Evolutionary conservation across 257 asterid genomes (phyloP).

Genomic region (Solanum rostratum): DNA sequence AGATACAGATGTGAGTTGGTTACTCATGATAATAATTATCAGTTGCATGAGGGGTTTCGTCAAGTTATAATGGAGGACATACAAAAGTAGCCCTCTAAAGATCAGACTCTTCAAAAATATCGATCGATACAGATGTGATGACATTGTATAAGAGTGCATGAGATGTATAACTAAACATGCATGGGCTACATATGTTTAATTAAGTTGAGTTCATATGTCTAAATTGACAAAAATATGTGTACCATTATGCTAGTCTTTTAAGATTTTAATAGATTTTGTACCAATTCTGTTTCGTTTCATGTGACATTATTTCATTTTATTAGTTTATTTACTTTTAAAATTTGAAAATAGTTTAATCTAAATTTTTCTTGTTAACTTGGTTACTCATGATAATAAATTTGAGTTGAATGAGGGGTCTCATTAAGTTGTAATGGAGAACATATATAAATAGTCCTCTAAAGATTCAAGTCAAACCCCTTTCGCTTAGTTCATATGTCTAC

Average conservation of each 20-base stretch:
- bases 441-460: neutral
- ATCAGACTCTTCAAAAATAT: neutral
- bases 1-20: constrained; percentile 10
- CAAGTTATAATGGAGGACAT: neutral
- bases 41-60: neutral
- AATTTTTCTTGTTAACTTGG: neutral
- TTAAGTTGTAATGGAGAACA: neutral
- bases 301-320: neutral
- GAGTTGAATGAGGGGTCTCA: neutral
- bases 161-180: neutral
- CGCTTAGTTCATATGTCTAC: too few relatives aligned
- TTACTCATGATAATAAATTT: neutral
- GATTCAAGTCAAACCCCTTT: too few relatives aligned
- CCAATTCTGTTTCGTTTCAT: neutral
- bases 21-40: constrained; percentile 4
- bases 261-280: neutral
- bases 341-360: neutral
- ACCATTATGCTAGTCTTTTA: neutral
- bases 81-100: neutral
- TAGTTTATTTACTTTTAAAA: neutral
- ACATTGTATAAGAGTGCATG: neutral
- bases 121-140: too few relatives aligned
- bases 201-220: neutral
- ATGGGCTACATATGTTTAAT: neutral
- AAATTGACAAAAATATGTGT: neutral